Conservation (phyloP, 257 asterid species). For the Coffea eugenioides region DNA sequence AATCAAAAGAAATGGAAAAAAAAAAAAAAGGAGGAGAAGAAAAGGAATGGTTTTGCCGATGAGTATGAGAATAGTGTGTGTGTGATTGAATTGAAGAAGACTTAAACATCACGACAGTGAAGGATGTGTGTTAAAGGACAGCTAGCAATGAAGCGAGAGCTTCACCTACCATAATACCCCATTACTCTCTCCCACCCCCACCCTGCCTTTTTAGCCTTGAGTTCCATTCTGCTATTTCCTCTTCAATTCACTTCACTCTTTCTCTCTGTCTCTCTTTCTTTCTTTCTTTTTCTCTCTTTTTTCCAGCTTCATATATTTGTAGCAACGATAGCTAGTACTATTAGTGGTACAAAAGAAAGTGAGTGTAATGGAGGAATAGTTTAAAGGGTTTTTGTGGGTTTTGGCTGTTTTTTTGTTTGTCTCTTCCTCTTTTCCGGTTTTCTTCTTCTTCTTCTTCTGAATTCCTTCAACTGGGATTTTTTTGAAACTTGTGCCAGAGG, state of each 20-base stretch:
- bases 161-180: conserved; percentile 61
- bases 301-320: background rate
- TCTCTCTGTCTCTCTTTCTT: background rate
- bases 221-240: background rate
- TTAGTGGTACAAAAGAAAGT: background rate
- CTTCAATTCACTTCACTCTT: background rate
- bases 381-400: background rate
- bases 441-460: background rate
- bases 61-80: conserved; percentile 8
- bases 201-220: conserved; percentile 16
- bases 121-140: conserved; percentile 49
- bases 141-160: conserved; percentile 76
- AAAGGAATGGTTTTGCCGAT: background rate
- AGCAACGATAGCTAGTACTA: background rate
- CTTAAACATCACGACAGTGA: conserved; percentile 82
- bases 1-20: too few relatives aligned
- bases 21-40: fast-evolving
- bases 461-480: background rate
- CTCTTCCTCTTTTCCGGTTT: background rate
- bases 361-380: background rate
- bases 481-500: background rate
- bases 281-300: too few relatives aligned
- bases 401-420: background rate
- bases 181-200: conserved; percentile 1
- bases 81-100: conserved; percentile 34